These are phyloP conservation scores for Aspergillus sp. DNA, from an alignment of 2,329 filamentous ascomycete species.

Conservation along the genomic window DNA sequence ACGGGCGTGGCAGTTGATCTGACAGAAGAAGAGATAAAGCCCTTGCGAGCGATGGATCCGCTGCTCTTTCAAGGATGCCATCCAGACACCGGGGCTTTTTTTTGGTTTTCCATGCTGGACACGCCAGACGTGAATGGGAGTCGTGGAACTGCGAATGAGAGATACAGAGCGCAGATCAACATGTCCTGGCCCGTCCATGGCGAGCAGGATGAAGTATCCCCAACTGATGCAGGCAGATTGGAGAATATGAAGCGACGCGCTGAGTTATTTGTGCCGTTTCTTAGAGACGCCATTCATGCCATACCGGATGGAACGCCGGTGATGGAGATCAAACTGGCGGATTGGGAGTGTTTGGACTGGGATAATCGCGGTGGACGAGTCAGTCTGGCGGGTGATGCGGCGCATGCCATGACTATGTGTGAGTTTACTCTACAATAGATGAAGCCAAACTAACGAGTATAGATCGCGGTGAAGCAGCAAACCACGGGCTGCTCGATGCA, in stretches of 20 bases:
- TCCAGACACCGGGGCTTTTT: constrained; percentile 15
- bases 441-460: not conserved
- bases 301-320: constrained; percentile 24
- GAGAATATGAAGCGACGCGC: constrained; percentile 36
- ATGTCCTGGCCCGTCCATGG: constrained; percentile 43
- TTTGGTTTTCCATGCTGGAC: constrained; percentile 37
- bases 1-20: constrained; percentile 25
- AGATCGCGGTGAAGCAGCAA: constrained; percentile 29
- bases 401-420: constrained; percentile 31
- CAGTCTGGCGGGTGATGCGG: constrained; percentile 26
- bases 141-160: constrained; percentile 23
- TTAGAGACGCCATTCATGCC: constrained; percentile 15
- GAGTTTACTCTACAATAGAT: constrained; percentile 3
- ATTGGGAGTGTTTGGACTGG: constrained; percentile 26
- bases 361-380: constrained; percentile 23
- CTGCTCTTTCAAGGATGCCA: constrained; percentile 22
- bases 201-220: constrained; percentile 28
- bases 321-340: constrained; percentile 21
- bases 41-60: constrained; percentile 52
- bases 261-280: constrained; percentile 15
- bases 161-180: constrained; percentile 42
- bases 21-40: constrained; percentile 52
- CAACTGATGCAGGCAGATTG: constrained; percentile 27
- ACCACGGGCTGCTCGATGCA: constrained; percentile 27
- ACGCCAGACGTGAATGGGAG: constrained; percentile 36